These are phyloP conservation scores for Marasmius oreades DNA, from an alignment of 1,284 basidiomycete species.

Conservation along the genomic window DNA sequence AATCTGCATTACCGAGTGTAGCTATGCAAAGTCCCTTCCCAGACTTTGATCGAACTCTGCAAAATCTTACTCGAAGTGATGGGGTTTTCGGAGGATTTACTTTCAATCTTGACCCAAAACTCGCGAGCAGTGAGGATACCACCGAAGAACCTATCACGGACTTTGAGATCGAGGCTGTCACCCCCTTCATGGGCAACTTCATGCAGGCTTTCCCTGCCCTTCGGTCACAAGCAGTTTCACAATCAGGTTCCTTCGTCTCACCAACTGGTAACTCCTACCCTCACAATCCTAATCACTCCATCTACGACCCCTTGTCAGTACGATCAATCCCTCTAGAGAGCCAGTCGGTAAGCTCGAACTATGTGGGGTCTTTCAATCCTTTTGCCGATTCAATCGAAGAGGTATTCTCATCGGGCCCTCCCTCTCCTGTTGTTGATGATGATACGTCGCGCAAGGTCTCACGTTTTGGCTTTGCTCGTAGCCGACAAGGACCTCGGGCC, in stretches of 20 bases:
- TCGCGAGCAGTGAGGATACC: slow-evolving; percentile 50
- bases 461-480: slow-evolving; percentile 81
- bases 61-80: slow-evolving; percentile 59
- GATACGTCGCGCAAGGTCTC: slow-evolving; percentile 67
- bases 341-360: slow-evolving; percentile 46
- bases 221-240: slow-evolving; percentile 30
- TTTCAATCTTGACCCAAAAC: slow-evolving; percentile 77
- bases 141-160: slow-evolving; percentile 43
- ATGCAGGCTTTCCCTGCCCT: slow-evolving; percentile 65
- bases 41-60: slow-evolving; percentile 80
- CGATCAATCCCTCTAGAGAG: slow-evolving; percentile 41
- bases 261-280: slow-evolving; percentile 53
- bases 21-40: slow-evolving; percentile 75
- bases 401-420: slow-evolving; percentile 20
- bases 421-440: slow-evolving; percentile 48
- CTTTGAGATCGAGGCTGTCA: slow-evolving; percentile 48
- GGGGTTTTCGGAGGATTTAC: slow-evolving; percentile 60
- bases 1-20: slow-evolving; percentile 44
- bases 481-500: slow-evolving; percentile 55
- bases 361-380: slow-evolving; percentile 75
- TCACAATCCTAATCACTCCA: slow-evolving; percentile 41
- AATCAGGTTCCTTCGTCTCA: slow-evolving; percentile 33
- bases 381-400: slow-evolving; percentile 62
- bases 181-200: slow-evolving; percentile 58
- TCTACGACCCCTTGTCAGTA: slow-evolving; percentile 47